Conservation (phyloP, 2,329 filamentous ascomycete species). For the Hypoxylon sp. region DNA sequence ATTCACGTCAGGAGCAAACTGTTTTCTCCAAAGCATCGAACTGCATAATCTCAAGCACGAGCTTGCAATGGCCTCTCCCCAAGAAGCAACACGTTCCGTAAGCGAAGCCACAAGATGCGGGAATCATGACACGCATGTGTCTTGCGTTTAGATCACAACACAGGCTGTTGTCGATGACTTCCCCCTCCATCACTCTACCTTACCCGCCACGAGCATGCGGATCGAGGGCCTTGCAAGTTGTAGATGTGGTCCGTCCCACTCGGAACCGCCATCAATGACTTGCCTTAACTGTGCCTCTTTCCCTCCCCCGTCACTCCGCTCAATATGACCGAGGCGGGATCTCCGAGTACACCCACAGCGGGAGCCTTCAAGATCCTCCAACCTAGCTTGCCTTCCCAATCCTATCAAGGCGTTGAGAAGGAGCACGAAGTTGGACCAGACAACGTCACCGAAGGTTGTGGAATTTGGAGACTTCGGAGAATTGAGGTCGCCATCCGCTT, state of each 20-base stretch:
- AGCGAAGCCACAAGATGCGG: conserved; percentile 24
- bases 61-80: conserved; percentile 22
- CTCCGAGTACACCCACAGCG: conserved; percentile 19
- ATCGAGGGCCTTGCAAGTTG: conserved; percentile 9
- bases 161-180: conserved; percentile 9
- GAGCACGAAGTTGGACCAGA: conserved; percentile 5
- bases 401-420: conserved; percentile 9
- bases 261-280: conserved; percentile 16
- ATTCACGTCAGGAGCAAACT: conserved; percentile 25
- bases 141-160: conserved; percentile 6
- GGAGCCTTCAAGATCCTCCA: conserved; percentile 6
- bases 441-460: conserved; percentile 20
- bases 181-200: conserved; percentile 12
- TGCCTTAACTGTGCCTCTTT: conserved; percentile 29
- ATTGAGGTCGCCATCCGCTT: conserved; percentile 26
- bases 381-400: conserved; percentile 9
- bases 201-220: conserved; percentile 29
- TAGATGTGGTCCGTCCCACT: conserved; percentile 22
- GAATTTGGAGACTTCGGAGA: conserved; percentile 25
- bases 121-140: conserved; percentile 23
- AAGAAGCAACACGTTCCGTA: conserved; percentile 29
- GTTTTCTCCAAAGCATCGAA: conserved; percentile 10
- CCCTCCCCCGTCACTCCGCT: conserved; percentile 21
- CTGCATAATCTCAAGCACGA: conserved; percentile 9
- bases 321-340: conserved; percentile 31